phyloP scores from a whole-genome alignment of 805 yeast genomes.

The Candida piceae region DNA sequence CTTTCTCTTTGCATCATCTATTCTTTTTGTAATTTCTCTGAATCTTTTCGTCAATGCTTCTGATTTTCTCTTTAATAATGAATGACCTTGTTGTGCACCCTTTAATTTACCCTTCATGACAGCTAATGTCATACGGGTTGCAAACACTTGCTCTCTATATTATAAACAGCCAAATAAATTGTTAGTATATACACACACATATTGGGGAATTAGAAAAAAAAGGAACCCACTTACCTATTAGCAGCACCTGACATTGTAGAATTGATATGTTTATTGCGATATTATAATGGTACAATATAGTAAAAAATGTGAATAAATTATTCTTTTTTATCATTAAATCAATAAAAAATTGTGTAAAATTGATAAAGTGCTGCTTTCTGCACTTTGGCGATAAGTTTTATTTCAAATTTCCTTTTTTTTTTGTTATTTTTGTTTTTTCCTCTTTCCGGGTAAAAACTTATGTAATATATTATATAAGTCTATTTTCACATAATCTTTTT shows the following conservation, averaged over 20 bases:
- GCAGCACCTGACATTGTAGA: slow-evolving; percentile 57
- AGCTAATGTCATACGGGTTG: slow-evolving; percentile 96
- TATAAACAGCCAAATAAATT: not conserved
- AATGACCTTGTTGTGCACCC: slow-evolving; percentile 97
- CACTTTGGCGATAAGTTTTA: no score
- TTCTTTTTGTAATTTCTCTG: slow-evolving; percentile 90
- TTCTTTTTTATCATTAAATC: no score
- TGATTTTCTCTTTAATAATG: slow-evolving; percentile 87
- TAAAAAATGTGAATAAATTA: no score
- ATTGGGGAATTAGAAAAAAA: not conserved
- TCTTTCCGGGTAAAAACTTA: no score
- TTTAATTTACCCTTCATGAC: slow-evolving; percentile 92
- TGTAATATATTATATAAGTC: no score
- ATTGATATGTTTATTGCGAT: not conserved
- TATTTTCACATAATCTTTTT: no score
- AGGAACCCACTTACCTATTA: slow-evolving; percentile 34
- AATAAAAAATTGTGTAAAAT: no score
- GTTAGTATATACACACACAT: slow-evolving; percentile 1
- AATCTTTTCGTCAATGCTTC: slow-evolving; percentile 96
- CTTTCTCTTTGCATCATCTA: slow-evolving; percentile 91
- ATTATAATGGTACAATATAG: no score
- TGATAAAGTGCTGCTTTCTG: no score
- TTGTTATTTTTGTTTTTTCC: no score
- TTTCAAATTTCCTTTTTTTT: no score
- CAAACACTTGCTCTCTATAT: slow-evolving; percentile 87